Percentiles rank a stretch among this genome's conserved stretches.
Conservation (phyloP, 106 monocot species). For the Narthecium ossifragum region DNA sequence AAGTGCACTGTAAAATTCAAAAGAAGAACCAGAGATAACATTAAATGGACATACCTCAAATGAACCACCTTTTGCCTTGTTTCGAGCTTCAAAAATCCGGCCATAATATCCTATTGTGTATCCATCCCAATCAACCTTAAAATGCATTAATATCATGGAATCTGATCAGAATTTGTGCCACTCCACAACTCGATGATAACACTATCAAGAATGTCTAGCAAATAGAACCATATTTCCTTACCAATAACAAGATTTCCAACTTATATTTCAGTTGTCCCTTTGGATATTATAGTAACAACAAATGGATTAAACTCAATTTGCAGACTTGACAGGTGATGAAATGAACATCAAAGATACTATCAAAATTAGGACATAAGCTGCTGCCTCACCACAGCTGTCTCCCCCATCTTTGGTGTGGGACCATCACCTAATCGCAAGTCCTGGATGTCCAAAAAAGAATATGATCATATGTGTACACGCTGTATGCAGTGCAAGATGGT, state of each 20-base stretch:
- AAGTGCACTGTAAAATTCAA: slow-evolving; percentile 1
- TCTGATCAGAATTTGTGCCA: slow-evolving; percentile 38
- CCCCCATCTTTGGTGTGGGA: slow-evolving; percentile 59
- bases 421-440: slow-evolving; percentile 87
- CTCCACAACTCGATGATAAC: too few relatives aligned
- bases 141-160: slow-evolving; percentile 41
- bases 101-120: slow-evolving; percentile 99
- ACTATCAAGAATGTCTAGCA: too few relatives aligned
- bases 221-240: too few relatives aligned
- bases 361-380: background rate
- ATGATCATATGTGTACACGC: background rate
- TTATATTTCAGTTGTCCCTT: too few relatives aligned
- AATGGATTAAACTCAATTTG: too few relatives aligned
- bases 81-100: slow-evolving; percentile 98
- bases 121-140: slow-evolving; percentile 99
- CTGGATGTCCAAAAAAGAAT: slow-evolving; percentile 24
- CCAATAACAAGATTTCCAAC: too few relatives aligned
- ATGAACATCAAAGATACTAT: too few relatives aligned
- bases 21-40: background rate
- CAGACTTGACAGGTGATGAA: too few relatives aligned
- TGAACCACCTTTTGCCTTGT: slow-evolving; percentile 98
- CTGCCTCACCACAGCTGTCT: slow-evolving; percentile 84
- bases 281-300: too few relatives aligned
- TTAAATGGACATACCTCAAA: slow-evolving; percentile 61
- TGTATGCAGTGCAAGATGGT: background rate